phyloP scores from a whole-genome alignment of 2,329 filamentous ascomycete species.

The Trichophyton schoenleinii region DNA sequence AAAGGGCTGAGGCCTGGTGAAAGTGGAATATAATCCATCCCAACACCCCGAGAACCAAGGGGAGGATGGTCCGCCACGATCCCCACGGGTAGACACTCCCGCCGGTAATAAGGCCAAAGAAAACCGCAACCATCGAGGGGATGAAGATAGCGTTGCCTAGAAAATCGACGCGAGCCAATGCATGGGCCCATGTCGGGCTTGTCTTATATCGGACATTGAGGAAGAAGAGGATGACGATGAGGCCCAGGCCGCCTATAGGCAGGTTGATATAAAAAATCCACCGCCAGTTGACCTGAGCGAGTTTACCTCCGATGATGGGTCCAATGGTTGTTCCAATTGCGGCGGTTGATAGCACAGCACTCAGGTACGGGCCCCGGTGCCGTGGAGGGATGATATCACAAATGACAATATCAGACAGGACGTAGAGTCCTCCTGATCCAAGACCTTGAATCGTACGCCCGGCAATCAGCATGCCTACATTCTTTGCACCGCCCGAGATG shows the following conservation, averaged over 20 bases:
- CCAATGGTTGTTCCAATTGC: slow-evolving; percentile 26
- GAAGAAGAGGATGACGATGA: slow-evolving; percentile 25
- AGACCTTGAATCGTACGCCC: slow-evolving; percentile 40
- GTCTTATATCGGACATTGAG: slow-evolving; percentile 27
- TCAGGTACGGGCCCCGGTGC: slow-evolving; percentile 29
- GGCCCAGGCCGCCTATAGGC: slow-evolving; percentile 2
- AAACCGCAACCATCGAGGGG: slow-evolving; percentile 1
- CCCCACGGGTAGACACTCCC: slow-evolving; percentile 5
- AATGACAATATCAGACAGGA: slow-evolving; percentile 39
- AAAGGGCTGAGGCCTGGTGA: neutral
- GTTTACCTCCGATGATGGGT: slow-evolving; percentile 13
- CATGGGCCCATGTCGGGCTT: slow-evolving; percentile 23
- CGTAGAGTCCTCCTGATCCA: slow-evolving; percentile 38
- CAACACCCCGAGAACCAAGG: slow-evolving; percentile 2
- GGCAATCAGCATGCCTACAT: slow-evolving; percentile 32
- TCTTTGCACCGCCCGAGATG: slow-evolving; percentile 38
- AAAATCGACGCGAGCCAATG: slow-evolving; percentile 12
- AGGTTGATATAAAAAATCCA: slow-evolving; percentile 13
- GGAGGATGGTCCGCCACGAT: slow-evolving; percentile 3
- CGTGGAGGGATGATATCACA: slow-evolving; percentile 40
- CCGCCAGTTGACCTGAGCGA: slow-evolving; percentile 13
- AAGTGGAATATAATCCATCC: neutral
- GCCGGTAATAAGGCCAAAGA: slow-evolving; percentile 7
- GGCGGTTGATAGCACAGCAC: slow-evolving; percentile 30
- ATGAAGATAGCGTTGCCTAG: slow-evolving; percentile 4